Evolutionary conservation across 495 filamentous ascomycete species (phyloP), one percentile per base, ranked within the genome.

Genomic region (Aspergillus baeticus): DNA sequence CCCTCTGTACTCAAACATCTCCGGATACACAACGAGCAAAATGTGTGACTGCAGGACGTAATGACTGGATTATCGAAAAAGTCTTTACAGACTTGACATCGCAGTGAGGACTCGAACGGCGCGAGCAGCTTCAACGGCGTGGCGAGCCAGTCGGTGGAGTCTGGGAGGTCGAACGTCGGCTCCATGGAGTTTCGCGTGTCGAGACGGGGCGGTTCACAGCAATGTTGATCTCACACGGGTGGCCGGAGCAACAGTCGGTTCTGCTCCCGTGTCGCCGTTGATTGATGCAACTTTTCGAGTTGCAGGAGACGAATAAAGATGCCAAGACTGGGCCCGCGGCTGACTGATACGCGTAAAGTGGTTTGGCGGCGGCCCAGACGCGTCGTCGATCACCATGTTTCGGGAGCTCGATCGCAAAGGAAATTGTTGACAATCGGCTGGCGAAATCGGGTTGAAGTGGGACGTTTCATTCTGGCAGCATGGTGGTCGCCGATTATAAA

Each of bases 51-150:
- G 78, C 94, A 99, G 0, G 87, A 87, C 1, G 94, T 99, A 51
- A 97, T 86, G 78, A 99, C 92, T 1, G 94, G 94, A 20, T 89
- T 92, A 57, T 83, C 81, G 75, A 88, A 98, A 71, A 97, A 95
- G 69, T 99, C 94, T 72, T 97, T 98, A 81, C 94, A 99, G 54
- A 99, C 87, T 63, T 97, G 88, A 71, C 94, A 99, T 59, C 92
- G 89, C 14, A 99, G 80, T 14, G 90, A 84, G 37, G 90, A 84
- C 63, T 99, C 94, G 51, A 99, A 81, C 6, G 86, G 77, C 45
- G 84, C 77, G 53, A 98, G 80, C 33, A 80, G 72, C 2, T 86
- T 79, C 8, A 98, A 77, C 1, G 86, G 82, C 18, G 94, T 97
- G n/a, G 75, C 63, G 14, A 91, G 75, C 95, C 94, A 98, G 78